A percentile compares a stretch with the other conserved stretches of the same genome.
These are phyloP conservation scores for Brassica hybrid DNA, from an alignment of 441 rosid genomes.

Conservation along the genomic window DNA sequence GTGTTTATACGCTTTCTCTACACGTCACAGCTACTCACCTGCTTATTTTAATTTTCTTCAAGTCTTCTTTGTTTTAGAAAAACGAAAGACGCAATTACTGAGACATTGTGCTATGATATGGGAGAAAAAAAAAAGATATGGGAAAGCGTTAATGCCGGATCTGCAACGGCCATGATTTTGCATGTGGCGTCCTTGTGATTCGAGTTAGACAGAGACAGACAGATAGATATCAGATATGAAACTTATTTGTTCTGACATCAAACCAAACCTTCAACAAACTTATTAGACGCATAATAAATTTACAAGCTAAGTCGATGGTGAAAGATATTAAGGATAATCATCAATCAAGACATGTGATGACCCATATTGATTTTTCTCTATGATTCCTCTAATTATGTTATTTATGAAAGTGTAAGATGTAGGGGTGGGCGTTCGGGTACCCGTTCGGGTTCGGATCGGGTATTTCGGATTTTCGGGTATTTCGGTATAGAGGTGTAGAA, in stretches of 20 bases:
- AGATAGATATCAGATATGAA: not conserved
- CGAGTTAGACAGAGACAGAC: not conserved
- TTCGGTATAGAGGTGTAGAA: too few relatives aligned
- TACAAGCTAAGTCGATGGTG: not conserved
- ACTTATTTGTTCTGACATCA: slow-evolving; percentile 6
- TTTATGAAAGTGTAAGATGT: not conserved
- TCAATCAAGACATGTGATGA: not conserved
- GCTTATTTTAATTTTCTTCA: not conserved
- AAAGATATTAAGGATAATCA: not conserved
- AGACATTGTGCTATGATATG: not conserved
- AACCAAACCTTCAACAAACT: slow-evolving; percentile 17
- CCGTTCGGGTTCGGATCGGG: too few relatives aligned
- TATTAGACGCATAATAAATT: too few relatives aligned
- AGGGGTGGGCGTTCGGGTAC: too few relatives aligned
- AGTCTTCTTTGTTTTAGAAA: slow-evolving; percentile 8
- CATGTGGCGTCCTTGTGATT: slow-evolving; percentile 38
- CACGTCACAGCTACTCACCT: slow-evolving; percentile 40
- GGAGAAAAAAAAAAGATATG: not conserved
- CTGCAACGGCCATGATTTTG: slow-evolving; percentile 35
- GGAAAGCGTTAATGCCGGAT: slow-evolving; percentile 36
- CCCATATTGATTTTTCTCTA: not conserved
- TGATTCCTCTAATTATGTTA: not conserved
- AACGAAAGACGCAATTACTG: slow-evolving; percentile 20
- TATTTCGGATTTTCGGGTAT: too few relatives aligned
- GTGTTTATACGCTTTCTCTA: slow-evolving; percentile 28